phyloP scores from a whole-genome alignment of 75 land plant species.

The Ceratopteris richardii region DNA sequence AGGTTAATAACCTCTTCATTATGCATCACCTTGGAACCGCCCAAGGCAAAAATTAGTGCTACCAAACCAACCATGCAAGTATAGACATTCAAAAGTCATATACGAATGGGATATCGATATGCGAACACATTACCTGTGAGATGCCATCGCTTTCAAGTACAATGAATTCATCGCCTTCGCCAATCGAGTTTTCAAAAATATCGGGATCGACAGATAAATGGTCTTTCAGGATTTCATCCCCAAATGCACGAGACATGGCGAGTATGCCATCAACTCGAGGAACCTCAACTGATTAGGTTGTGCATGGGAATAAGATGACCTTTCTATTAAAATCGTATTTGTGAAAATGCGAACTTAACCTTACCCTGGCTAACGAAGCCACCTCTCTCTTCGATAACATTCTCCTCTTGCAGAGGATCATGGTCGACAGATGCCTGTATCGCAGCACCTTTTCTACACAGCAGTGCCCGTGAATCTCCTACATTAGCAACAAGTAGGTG shows the following conservation, averaged over 20 bases:
- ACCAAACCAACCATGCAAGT: too few relatives aligned
- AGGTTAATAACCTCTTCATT: too few relatives aligned
- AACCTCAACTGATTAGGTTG: conserved; percentile 92
- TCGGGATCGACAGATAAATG: conserved; percentile 84
- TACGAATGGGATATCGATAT: too few relatives aligned
- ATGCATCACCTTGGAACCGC: too few relatives aligned
- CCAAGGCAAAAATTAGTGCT: too few relatives aligned
- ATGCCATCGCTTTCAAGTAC: too few relatives aligned
- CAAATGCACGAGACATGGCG: conserved; percentile 79
- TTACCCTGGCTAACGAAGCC: conserved; percentile 92
- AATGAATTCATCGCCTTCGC: conserved; percentile 40
- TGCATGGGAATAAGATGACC: too few relatives aligned
- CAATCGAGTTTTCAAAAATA: conserved; percentile 27
- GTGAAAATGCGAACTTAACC: too few relatives aligned
- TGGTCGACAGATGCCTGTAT: conserved; percentile 39
- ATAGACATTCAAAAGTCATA: too few relatives aligned
- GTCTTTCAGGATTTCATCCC: conserved; percentile 61
- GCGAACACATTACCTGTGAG: too few relatives aligned
- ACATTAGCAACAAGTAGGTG: conserved; percentile 32
- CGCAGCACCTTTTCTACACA: conserved; percentile 27
- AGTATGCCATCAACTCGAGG: conserved; percentile 81
- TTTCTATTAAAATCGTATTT: too few relatives aligned
- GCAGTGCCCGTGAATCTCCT: conserved; percentile 41
- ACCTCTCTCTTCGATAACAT: conserved; percentile 53
- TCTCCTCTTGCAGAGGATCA: conserved; percentile 35